A percentile compares a stretch with the other conserved stretches of the same genome.
Conservation (phyloP, 2,329 filamentous ascomycete species). For the Endocalyx cinctus region DNA sequence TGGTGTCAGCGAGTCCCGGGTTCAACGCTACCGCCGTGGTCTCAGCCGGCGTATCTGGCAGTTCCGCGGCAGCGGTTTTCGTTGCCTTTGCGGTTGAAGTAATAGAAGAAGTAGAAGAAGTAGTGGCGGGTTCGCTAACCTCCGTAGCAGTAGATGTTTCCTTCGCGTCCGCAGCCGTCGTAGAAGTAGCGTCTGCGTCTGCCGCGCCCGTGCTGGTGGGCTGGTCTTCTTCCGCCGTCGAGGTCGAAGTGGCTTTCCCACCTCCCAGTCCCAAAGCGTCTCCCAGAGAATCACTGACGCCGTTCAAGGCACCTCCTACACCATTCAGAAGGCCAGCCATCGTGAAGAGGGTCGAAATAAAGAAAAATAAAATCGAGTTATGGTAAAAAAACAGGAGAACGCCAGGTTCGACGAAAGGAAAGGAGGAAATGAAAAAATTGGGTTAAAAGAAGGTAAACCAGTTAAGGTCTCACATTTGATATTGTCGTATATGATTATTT, state of each 20-base stretch:
- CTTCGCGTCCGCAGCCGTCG: slow-evolving; percentile 3
- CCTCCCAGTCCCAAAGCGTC: slow-evolving; percentile 13
- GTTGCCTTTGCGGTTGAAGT: slow-evolving; percentile 4
- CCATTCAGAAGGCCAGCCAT: slow-evolving; percentile 25
- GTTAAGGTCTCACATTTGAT: slow-evolving; percentile 13
- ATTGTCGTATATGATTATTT: too few relatives aligned
- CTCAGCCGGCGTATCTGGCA: neutral
- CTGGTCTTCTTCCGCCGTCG: slow-evolving; percentile 9
- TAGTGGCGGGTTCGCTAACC: neutral
- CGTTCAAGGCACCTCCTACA: slow-evolving; percentile 16
- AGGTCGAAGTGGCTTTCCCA: slow-evolving; percentile 5
- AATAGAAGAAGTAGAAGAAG: neutral
- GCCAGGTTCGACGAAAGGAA: slow-evolving; percentile 25
- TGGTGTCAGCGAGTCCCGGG: neutral
- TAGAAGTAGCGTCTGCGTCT: neutral
- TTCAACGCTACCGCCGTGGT: neutral
- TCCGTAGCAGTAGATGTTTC: slow-evolving; percentile 3
- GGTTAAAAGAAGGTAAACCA: slow-evolving; percentile 7
- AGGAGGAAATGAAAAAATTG: slow-evolving; percentile 7
- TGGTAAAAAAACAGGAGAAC: slow-evolving; percentile 17
- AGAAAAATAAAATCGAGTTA: slow-evolving; percentile 1
- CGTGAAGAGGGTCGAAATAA: slow-evolving; percentile 7
- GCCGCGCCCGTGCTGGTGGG: slow-evolving; percentile 5
- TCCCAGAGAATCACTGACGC: too few relatives aligned
- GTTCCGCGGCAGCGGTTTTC: neutral